Evolutionary conservation across 768 basidiomycete genomes (phyloP), one percentile per base, ranked within the genome.

Genomic region (Lentinula lateritia): DNA sequence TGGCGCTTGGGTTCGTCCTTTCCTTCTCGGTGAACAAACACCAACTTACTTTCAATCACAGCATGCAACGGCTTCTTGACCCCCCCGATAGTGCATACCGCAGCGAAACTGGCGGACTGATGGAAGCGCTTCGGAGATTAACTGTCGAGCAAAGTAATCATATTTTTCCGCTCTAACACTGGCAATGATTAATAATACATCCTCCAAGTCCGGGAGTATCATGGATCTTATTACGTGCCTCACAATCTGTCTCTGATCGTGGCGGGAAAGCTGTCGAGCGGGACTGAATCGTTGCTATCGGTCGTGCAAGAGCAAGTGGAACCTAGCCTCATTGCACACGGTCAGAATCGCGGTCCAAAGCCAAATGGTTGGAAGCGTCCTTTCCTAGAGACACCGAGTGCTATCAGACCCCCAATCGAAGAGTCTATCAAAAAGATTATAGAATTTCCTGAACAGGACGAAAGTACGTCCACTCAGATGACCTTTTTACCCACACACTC

Each of bases 371-470:
- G 96, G 95, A 93, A 91, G 65, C 86, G 96, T 18, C 97, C 97
- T 5, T 98, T 98, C 70, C 67, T 98, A 38, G 95, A 98, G 76
- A 95, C 95, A 0, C 66, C 84, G 9, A 95, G 90, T 64, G 86
- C 89, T 6, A 72, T 73, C n/a, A 77, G 86, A 23, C 76, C 75
- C 41, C 79, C 80, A 6, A 82, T 91, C 18, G 34, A 70, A 28
- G 69, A 78, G 39, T 83, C 86, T 3, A 71, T 78, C 46, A 85
- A 80, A 62, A 83, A 90, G 63, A 76, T 80, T 0, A 86, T 98
- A 16, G 92, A 95, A 68, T 99, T 99, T 69, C 96, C 97, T 10
- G 97, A 98, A 75, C 87, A 93, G 72, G 95, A 98, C 67, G 96
- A 98, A 77, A 91, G 90, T 78, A 62, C 28, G 80, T 18, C 3